Base-by-base conservation (phyloP, 805 yeast species). In the Maudiozyma saulgeensis region DNA sequence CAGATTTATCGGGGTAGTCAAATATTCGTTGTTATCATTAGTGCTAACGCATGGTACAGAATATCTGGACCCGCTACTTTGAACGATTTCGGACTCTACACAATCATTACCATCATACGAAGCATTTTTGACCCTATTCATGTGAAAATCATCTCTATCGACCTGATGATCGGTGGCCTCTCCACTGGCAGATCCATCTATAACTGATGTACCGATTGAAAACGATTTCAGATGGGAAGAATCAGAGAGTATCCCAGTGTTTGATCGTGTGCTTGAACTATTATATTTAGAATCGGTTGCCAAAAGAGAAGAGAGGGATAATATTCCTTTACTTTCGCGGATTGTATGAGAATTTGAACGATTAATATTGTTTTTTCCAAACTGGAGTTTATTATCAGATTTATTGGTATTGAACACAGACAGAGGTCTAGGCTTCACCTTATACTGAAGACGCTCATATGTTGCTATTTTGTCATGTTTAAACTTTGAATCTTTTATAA, bases 401-500 rank as follows among this genome's bases (percentile, higher is more conserved):
- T 49, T 50, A 47, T 60, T 40, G 25, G 49, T 56, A 21, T 56
- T 54, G 41, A 60, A 61, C 6, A 59, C 50, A 7, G 60, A 48
- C 16, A 49, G 32, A 31, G 53, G 34, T 31, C 45, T 45, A 31
- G 41, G 21, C 15, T 55, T 59, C 9, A 51, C 46, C 11, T 16
- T 34, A 13, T 43, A 53, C 40, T 46, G 47, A 19, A 43, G 49
- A 19, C 48, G 51, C 39, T 52, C 51, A 49, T 59, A 65, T 2
- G 60, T 52, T 5, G 53, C 23, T 4, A 47, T 43, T 39, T 52
- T 56, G 6, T 63, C 64, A 13, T 52, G 39, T 41, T 48, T 53
- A 43, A 55, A 58, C 41, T 56, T 52, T 46, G 57, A 52, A 47
- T 56, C 42, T 47, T 64, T 51, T 56, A 67, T 51, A 51, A 77